phyloP scores from a whole-genome alignment of 1,284 basidiomycete genomes.

The Hemileia vastatrix region DNA sequence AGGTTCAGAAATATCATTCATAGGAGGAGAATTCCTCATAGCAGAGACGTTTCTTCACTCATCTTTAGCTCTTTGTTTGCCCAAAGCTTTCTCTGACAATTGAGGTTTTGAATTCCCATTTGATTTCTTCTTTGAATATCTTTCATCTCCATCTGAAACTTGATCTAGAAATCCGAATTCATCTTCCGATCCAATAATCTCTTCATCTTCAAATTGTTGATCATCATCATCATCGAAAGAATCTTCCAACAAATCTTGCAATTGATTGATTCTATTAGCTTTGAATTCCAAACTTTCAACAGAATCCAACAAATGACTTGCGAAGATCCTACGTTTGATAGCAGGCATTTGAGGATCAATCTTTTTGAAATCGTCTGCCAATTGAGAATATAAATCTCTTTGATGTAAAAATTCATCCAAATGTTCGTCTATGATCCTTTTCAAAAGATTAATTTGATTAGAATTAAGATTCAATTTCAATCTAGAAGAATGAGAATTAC shows the following conservation, averaged over 20 bases:
- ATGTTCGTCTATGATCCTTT: constrained; percentile 29
- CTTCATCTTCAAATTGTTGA: not conserved
- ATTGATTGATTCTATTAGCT: constrained; percentile 34
- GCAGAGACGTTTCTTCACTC: too few species aligned
- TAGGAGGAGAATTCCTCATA: too few species aligned
- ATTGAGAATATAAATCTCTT: constrained; percentile 35
- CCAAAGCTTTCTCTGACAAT: too few species aligned
- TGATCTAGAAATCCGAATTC: not conserved
- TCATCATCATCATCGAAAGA: not conserved
- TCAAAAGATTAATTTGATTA: constrained; percentile 23
- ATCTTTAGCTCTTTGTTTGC: too few species aligned
- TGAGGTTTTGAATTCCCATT: not conserved
- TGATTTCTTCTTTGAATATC: not conserved
- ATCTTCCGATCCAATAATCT: not conserved
- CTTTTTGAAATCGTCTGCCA: constrained; percentile 40
- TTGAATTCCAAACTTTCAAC: constrained; percentile 38
- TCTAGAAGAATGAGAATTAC: too few species aligned
- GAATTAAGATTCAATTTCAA: too few species aligned
- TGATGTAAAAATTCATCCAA: constrained; percentile 40
- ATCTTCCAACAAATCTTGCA: constrained; percentile 16
- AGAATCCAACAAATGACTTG: constrained; percentile 36
- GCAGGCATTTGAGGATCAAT: constrained; percentile 33
- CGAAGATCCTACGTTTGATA: constrained; percentile 33
- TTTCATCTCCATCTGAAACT: not conserved
- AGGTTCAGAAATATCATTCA: too few species aligned